Conservation (phyloP, 495 filamentous ascomycete genomes). For the Neurospora tetraspora region DNA sequence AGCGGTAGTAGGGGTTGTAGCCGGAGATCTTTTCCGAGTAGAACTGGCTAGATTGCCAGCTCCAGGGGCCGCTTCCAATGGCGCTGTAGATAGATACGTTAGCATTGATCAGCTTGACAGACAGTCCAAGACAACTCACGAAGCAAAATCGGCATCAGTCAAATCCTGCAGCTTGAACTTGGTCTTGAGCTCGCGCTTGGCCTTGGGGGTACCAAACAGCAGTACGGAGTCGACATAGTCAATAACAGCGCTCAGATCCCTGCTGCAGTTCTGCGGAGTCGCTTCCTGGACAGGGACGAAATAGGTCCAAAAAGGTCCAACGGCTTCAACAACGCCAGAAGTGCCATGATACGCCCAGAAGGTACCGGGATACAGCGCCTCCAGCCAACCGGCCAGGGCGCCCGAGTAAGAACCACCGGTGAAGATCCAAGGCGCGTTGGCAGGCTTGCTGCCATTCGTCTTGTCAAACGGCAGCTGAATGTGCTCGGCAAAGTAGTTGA, state of each 20-base stretch:
- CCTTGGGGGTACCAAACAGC: slow-evolving; percentile 25
- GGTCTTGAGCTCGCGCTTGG: slow-evolving; percentile 43
- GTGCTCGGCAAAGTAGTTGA: slow-evolving; percentile 52
- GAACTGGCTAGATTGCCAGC: slow-evolving; percentile 44
- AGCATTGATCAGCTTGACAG: background rate
- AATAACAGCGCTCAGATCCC: slow-evolving; percentile 45
- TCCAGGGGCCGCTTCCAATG: slow-evolving; percentile 45
- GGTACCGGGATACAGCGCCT: slow-evolving; percentile 47
- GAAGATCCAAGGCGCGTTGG: slow-evolving; percentile 52
- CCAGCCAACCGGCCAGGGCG: slow-evolving; percentile 53
- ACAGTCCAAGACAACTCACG: slow-evolving; percentile 17
- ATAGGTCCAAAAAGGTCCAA: slow-evolving; percentile 58
- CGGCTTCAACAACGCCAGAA: slow-evolving; percentile 52
- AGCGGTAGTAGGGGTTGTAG: slow-evolving; percentile 18
- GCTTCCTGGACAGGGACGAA: slow-evolving; percentile 53
- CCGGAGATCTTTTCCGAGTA: slow-evolving; percentile 20
- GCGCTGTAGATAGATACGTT: slow-evolving; percentile 14
- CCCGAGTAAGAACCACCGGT: slow-evolving; percentile 57
- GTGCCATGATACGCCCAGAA: slow-evolving; percentile 61
- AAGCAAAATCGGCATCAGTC: slow-evolving; percentile 49
- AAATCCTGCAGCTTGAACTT: slow-evolving; percentile 48
- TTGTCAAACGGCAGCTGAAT: slow-evolving; percentile 48
- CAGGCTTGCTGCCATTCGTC: slow-evolving; percentile 39
- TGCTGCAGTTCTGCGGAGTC: slow-evolving; percentile 55
- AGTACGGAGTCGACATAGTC: slow-evolving; percentile 46